Conservation (phyloP, 2,329 filamentous ascomycete genomes). For the Colletotrichum liriopes region DNA sequence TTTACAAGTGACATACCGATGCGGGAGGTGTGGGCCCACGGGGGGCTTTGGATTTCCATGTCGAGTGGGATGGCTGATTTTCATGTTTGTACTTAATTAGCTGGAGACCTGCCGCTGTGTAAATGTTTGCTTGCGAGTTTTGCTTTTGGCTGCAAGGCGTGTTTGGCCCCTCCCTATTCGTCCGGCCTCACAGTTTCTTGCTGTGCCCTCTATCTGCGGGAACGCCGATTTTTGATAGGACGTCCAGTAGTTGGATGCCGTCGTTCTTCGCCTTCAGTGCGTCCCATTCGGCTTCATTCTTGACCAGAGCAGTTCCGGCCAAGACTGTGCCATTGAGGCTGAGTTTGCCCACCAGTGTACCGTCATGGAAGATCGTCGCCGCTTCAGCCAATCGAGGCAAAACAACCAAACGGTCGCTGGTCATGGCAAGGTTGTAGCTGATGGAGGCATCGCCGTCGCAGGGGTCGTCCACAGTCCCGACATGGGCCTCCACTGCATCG, state of each 20-base stretch:
- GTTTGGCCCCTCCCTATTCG: background rate
- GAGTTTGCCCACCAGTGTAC: constrained; percentile 58
- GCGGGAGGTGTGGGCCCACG: background rate
- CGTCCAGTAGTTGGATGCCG: constrained; percentile 49
- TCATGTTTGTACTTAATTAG: constrained; percentile 31
- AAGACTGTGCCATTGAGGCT: constrained; percentile 75
- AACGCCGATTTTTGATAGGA: constrained; percentile 61
- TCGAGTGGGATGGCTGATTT: constrained; percentile 21
- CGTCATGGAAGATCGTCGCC: constrained; percentile 49
- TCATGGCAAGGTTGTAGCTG: constrained; percentile 77
- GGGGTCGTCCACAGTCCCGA: constrained; percentile 43
- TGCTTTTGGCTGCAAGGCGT: constrained; percentile 6
- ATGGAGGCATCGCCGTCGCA: constrained; percentile 63
- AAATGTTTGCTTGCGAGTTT: constrained; percentile 22
- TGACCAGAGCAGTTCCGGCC: constrained; percentile 76
- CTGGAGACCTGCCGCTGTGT: constrained; percentile 40
- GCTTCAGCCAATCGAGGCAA: constrained; percentile 71
- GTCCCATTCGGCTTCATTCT: constrained; percentile 72
- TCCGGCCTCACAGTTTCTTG: constrained; percentile 28
- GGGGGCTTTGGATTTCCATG: background rate
- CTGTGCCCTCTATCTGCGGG: constrained; percentile 32
- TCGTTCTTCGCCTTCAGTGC: constrained; percentile 56
- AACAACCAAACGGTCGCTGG: constrained; percentile 66
- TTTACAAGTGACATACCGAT: constrained; percentile 19
- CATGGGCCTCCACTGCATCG: constrained; percentile 52